Evolutionary conservation across 1,284 basidiomycete species (phyloP), one percentile per base, ranked within the genome.

Genomic region (Pseudozyma pruni): DNA sequence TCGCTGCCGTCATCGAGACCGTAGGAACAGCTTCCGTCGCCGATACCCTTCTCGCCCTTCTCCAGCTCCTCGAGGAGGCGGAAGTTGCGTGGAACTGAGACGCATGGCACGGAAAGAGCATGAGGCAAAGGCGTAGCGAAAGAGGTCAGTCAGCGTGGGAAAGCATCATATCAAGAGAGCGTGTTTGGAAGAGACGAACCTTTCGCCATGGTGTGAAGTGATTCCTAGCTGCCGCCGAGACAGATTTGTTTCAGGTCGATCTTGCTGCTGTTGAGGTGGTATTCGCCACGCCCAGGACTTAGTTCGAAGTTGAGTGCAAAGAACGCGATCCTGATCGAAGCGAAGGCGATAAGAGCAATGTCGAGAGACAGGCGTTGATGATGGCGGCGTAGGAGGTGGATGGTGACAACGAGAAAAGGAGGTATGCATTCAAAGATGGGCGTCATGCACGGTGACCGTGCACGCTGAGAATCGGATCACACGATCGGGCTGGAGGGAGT

Each of bases 1-100:
- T 81, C 80, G 32, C 63, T 75, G 29, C 73, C 74, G 31, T 81
- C 80, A 29, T 79, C 80, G 17, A 82, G 74, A 55, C 94, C 94
- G 79, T 98, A 98, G 29, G 92, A 94, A 85, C 93, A 96, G 33
- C 91, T 93, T 59, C 94, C 95, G 85, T 98, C 95, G 69, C 95
- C 95, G 81, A 98, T 93, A 44, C 96, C 95, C 84, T 98, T 98
- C 87, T 98, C 95, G 77, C 96, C 95, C 85, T 98, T 98, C 85
- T 98, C 95, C 74, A 98, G 90, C 86, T 98, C 94, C 84, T 97
- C 80, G 25, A 81, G 72, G 39, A 98, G 89, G 55, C 93, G 88
- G 86, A 98, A 98, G 85, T 94, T 97, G 80, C 95, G 88, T 35
- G 95, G 95, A 66, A 98, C 95, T 98, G 74, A 29, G 0, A 6